A percentile compares a stretch with the other conserved stretches of the same genome.
Evolutionary conservation across 2,329 filamentous ascomycete genomes (phyloP).

Genomic region (Monosporascus sp.): DNA sequence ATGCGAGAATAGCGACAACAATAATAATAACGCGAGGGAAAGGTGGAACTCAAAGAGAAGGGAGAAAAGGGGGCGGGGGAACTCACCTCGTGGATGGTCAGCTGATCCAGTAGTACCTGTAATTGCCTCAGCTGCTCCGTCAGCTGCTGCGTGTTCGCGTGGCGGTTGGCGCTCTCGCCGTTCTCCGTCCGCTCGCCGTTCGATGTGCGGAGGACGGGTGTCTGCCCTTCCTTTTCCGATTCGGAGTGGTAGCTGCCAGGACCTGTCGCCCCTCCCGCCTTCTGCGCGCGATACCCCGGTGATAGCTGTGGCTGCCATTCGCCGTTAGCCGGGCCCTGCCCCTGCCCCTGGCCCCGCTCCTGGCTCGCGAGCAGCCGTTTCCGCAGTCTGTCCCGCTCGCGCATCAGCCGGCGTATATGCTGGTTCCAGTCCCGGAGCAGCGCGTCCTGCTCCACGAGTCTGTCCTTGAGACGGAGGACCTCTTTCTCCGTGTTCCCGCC

Average conservation of each 20-base stretch:
- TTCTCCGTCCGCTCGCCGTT: background rate
- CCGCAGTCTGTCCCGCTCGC: conserved; percentile 8
- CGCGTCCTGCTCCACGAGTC: conserved; percentile 13
- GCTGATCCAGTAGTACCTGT: conserved; percentile 9
- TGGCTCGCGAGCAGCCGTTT: conserved; percentile 3
- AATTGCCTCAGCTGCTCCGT: conserved; percentile 11
- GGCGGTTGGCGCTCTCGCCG: background rate
- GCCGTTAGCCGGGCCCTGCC: background rate
- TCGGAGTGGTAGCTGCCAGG: too few relatives aligned
- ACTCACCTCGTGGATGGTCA: conserved; percentile 6
- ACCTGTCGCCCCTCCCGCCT: background rate
- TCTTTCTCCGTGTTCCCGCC: conserved; percentile 1
- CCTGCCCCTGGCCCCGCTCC: background rate
- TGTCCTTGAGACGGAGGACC: conserved; percentile 9
- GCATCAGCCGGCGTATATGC: conserved; percentile 8
- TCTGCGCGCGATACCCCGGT: background rate
- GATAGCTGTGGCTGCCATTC: background rate
- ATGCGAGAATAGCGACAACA: too few relatives aligned
- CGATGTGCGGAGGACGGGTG: background rate
- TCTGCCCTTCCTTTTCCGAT: background rate
- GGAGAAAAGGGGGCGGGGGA: background rate
- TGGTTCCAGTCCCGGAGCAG: conserved; percentile 8
- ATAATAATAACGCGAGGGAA: background rate
- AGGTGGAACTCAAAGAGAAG: background rate
- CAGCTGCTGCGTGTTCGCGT: conserved; percentile 1